phyloP scores from a whole-genome alignment of 2,329 filamentous ascomycete species.

The Teratosphaeria epicoccoides region DNA sequence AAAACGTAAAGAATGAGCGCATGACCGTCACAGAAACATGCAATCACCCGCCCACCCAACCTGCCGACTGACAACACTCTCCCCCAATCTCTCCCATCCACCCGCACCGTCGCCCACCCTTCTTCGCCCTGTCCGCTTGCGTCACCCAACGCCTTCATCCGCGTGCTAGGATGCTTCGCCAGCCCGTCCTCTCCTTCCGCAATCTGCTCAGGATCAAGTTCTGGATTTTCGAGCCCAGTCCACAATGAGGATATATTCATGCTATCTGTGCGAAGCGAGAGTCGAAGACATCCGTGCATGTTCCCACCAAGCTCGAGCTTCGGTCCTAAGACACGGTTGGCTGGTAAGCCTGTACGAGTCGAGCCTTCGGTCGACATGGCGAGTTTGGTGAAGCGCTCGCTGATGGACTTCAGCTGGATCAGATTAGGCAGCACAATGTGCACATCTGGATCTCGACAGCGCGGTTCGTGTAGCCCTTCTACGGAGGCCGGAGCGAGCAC shows the following conservation, averaged over 20 bases:
- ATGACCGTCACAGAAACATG: slow-evolving; percentile 74
- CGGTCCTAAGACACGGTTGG: slow-evolving; percentile 31
- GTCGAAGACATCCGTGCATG: slow-evolving; percentile 77
- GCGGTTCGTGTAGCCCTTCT: slow-evolving; percentile 88
- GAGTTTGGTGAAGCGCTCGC: slow-evolving; percentile 87
- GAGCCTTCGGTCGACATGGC: slow-evolving; percentile 39
- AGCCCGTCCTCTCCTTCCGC: slow-evolving; percentile 54
- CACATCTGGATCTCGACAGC: slow-evolving; percentile 81
- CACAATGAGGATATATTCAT: slow-evolving; percentile 78
- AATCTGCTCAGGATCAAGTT: slow-evolving; percentile 69
- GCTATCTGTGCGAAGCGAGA: slow-evolving; percentile 72
- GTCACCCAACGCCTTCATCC: slow-evolving; percentile 52
- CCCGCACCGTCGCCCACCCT: slow-evolving; percentile 77
- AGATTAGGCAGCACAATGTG: slow-evolving; percentile 84
- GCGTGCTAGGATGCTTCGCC: slow-evolving; percentile 70
- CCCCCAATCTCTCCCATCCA: slow-evolving; percentile 92
- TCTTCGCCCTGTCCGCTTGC: slow-evolving; percentile 59
- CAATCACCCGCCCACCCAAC: slow-evolving; percentile 82
- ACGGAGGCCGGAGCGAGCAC: slow-evolving; percentile 75
- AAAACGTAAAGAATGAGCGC: slow-evolving; percentile 78
- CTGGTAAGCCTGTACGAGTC: slow-evolving; percentile 25
- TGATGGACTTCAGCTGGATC: slow-evolving; percentile 82
- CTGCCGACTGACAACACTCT: slow-evolving; percentile 85
- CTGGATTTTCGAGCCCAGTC: slow-evolving; percentile 76
- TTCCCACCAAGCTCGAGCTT: slow-evolving; percentile 84